Base-by-base conservation (phyloP, 139 green algal genomes). In the Choricystis sp. region DNA sequence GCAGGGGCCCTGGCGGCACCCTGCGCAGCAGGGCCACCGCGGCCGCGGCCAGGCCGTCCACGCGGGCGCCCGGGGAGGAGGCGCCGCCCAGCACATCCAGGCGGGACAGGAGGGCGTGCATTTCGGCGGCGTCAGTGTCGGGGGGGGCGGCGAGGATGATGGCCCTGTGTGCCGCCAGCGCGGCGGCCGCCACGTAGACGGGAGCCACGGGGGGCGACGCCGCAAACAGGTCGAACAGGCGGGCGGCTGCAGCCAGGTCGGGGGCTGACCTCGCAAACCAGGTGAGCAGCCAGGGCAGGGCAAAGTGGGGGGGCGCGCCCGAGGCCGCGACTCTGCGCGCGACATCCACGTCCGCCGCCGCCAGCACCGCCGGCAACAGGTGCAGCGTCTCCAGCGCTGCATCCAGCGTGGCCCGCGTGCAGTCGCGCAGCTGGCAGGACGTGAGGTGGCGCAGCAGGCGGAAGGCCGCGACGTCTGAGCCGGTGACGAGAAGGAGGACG, bases 191-290 rank as follows among this genome's bases (percentile, higher is more conserved):
- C 19, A 93, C 59, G 61, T 96, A 96, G n/a, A 96, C 74, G 16
- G 89, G 86, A 83, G 94, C 89, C 30, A 94, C 76, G 2, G 89
- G 89, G 76, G 94, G 89, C 3, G 75, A 75, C 1, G 88, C 63
- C 19, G 95, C 69, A 63, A 95, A 93, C 19, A 94, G 74, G 76
- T 96, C 89, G 65, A 94, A 96, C 21, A 96, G 77, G 19, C 89
- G 77, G 14, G 77, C 73, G 0, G 73, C 72, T 29, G 82, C 57
- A 9, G 65, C 29, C 72, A 89, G 72, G 26, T 49, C 55, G 21
- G 65, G 62, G 31, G 90, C 65, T 60, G 89, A 80, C 70, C 94
- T 86, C 0, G 85, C 73, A 74, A 94, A 96, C 88, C 89, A 96
- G 24, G 88, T 96, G 61, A 96, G 86, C 60, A 81, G 69, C 83